Base-by-base conservation (phyloP, 768 basidiomycete species). In the Filobasidium floriforme region DNA sequence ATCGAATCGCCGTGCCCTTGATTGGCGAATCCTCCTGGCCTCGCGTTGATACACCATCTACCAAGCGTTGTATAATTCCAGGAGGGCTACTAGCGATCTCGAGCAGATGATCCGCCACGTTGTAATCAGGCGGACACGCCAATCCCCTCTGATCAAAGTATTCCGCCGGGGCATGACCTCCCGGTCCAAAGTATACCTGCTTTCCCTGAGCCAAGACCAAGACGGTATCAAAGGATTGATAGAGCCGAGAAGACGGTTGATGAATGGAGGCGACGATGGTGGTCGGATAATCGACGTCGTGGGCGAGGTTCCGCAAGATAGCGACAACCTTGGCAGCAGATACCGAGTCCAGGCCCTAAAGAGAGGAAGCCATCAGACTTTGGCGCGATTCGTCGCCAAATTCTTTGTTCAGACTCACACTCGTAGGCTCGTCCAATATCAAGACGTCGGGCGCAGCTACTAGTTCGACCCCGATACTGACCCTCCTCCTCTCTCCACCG, bases 91-190 rank as follows among this genome's bases (percentile, higher is more conserved):
- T 57, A 12, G 92, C 92, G 61, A 97, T 83, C 70, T 96, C 92
- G 24, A 97, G 82, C 12, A 96, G 83, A 73, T 93, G 89, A 75
- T 97, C 93, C 0, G 93, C 92, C 19, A 93, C 84, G 72, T 96
- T 96, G 80, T 93, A 92, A 0, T 90, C 91, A 59, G 85, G 82
- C 9, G 84, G 87, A 72, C 86, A 90, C 11, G 83, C 79, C 49
- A 67, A 69, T 6, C 83, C 82, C 26, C 80, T 76, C 24, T 71
- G 79, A 0, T 84, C 81, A 73, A 93, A 89, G 75, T 88, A 82
- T 12, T 84, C 83, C 0, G 83, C 84, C 0, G 92, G 90, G 0
- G 83, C 82, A 63, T 87, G 83, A 0, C 84, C 84, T 1, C 92
- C 92, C 0, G 84, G 82, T 1, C 92, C 92, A 22, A 83, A 85